phyloP scores from a whole-genome alignment of 2,329 filamentous ascomycete species.

The Paraphaeosphaeria sporulosa region DNA sequence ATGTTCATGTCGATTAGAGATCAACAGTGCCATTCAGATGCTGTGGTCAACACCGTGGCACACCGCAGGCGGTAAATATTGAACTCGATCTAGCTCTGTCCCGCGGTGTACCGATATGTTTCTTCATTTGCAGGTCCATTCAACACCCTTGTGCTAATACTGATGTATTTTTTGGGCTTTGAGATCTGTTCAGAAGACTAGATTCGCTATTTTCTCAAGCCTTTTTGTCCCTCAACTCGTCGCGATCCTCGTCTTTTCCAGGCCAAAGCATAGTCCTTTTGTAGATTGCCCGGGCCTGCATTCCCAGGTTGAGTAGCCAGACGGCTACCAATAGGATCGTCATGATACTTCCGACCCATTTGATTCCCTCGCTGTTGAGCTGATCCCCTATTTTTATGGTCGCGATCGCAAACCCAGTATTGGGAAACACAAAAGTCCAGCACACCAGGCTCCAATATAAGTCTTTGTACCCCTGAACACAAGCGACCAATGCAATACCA shows the following conservation, averaged over 20 bases:
- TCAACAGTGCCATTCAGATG: background rate
- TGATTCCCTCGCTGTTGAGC: constrained; percentile 8
- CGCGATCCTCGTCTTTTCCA: constrained; percentile 13
- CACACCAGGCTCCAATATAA: constrained; percentile 11
- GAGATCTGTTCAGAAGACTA: too few relatives aligned
- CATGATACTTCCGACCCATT: constrained; percentile 11
- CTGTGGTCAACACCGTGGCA: background rate
- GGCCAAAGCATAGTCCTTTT: constrained; percentile 10
- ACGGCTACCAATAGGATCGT: constrained; percentile 3
- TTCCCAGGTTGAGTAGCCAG: constrained; percentile 11
- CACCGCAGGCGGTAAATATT: too few relatives aligned
- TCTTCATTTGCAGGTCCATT: too few relatives aligned
- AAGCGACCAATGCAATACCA: constrained; percentile 2
- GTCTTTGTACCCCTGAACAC: background rate
- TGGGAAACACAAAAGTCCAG: constrained; percentile 12
- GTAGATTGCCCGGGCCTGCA: constrained; percentile 5
- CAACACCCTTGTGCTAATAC: too few relatives aligned
- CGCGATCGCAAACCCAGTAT: constrained; percentile 4
- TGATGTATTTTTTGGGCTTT: too few relatives aligned
- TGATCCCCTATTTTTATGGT: constrained; percentile 8
- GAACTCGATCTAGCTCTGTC: too few relatives aligned
- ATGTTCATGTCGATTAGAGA: background rate
- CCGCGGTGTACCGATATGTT: too few relatives aligned
- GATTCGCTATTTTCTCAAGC: background rate
- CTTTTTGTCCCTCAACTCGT: constrained; percentile 9